Evolutionary conservation across 148 eudicot genomes (phyloP).

Genomic region (Amaranthus cruentus): DNA sequence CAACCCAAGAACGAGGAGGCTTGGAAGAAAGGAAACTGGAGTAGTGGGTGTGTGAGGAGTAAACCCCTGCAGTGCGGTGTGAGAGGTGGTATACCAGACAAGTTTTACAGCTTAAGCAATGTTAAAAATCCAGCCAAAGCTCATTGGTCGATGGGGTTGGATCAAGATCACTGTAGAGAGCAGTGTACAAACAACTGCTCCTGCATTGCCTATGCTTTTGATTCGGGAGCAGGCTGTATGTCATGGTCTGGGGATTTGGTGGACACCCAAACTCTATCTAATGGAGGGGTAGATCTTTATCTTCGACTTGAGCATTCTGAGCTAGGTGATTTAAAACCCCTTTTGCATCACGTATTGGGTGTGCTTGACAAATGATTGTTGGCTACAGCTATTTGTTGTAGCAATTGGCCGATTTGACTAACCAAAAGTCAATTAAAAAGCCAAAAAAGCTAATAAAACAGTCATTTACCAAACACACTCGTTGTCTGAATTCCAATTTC

Average conservation of each 20-base stretch:
- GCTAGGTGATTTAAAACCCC: slow-evolving; percentile 26
- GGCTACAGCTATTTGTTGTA: too few species aligned
- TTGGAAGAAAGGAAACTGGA: slow-evolving; percentile 30
- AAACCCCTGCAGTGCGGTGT: slow-evolving; percentile 25
- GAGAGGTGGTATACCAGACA: slow-evolving; percentile 37
- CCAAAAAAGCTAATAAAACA: too few species aligned
- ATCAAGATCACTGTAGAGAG: slow-evolving; percentile 30
- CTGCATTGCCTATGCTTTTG: slow-evolving; percentile 44
- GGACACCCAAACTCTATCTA: slow-evolving; percentile 30
- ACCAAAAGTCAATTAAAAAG: too few species aligned
- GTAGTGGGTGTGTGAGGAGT: slow-evolving; percentile 29
- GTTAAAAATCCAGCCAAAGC: slow-evolving; percentile 45
- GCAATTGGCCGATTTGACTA: too few species aligned
- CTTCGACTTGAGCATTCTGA: slow-evolving; percentile 42
- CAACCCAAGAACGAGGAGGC: slow-evolving; percentile 26
- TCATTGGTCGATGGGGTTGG: slow-evolving; percentile 21
- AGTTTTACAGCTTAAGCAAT: slow-evolving; percentile 27
- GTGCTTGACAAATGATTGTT: too few species aligned
- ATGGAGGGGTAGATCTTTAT: slow-evolving; percentile 38
- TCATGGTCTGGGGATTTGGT: slow-evolving; percentile 40
- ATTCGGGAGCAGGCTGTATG: slow-evolving; percentile 41
- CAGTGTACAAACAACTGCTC: slow-evolving; percentile 41
- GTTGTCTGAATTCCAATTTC: too few species aligned
- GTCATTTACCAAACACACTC: too few species aligned
- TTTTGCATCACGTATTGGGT: too few species aligned